phyloP scores from a whole-genome alignment of 2,329 filamentous ascomycete genomes.

The Chaetothyriales sp. region DNA sequence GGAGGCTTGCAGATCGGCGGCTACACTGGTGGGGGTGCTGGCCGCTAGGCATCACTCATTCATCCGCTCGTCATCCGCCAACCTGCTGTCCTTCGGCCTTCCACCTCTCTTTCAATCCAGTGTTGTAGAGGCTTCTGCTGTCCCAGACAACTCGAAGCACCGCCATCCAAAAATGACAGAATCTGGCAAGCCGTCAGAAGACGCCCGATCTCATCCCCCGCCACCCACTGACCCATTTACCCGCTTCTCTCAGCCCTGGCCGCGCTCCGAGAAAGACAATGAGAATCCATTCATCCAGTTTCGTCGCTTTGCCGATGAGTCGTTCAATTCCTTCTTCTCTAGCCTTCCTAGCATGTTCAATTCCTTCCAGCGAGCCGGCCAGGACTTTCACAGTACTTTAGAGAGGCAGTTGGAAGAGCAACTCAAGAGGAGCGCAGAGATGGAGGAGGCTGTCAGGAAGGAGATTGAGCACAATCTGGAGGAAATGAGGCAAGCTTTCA shows the following conservation, averaged over 20 bases:
- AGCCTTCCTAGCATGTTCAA: slow-evolving; percentile 26
- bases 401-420: neutral
- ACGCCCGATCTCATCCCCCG: slow-evolving; percentile 9
- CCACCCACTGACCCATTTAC: slow-evolving; percentile 18
- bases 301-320: slow-evolving; percentile 47
- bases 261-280: slow-evolving; percentile 21
- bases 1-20: too few relatives aligned
- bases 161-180: neutral
- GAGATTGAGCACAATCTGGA: slow-evolving; percentile 15
- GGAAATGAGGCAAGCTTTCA: slow-evolving; percentile 10
- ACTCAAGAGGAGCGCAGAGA: neutral
- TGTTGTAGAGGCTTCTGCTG: neutral
- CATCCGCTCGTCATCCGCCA: neutral
- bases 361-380: neutral
- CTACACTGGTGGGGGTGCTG: too few relatives aligned
- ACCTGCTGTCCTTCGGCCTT: neutral
- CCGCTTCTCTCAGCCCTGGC: slow-evolving; percentile 17
- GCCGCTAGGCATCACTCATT: neutral
- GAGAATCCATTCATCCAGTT: slow-evolving; percentile 47
- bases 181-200: neutral
- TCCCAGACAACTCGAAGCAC: neutral
- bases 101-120: neutral
- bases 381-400: neutral
- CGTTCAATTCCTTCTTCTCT: slow-evolving; percentile 42
- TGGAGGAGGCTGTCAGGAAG: slow-evolving; percentile 12